Base-by-base conservation (phyloP, 2,329 filamentous ascomycete genomes). In the Zasmidium cellare region DNA sequence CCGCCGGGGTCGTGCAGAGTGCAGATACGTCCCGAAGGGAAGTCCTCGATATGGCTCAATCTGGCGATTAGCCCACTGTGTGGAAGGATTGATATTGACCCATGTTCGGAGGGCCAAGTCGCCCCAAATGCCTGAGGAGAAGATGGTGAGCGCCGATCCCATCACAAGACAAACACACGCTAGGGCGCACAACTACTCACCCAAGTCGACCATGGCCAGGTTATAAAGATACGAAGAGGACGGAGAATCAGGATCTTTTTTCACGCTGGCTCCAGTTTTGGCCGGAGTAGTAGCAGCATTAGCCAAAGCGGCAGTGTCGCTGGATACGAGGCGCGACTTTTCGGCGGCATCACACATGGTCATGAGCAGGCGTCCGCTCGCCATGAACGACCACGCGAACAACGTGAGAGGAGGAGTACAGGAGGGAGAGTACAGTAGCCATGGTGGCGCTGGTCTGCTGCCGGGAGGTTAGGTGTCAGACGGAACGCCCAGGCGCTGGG, bases 1-100 rank as follows among this genome's bases (percentile, higher is more conserved):
- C 52, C 70, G 63, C 25, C 66, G 55, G 6, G 68, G 69, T 18
- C 65, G 65, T 9, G 57, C 45, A 9, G 61, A 53, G 25, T 69
- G 69, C n/a, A 72, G 53, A 50, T 69, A 69, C 46, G 65, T 55
- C 9, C 69, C 69, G 53, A 71, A 72, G 2, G 70, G 70, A 9
- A 72, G 63, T 20, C 70, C 70, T 25, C 65, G 65, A 55, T 65
- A 68, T 20, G 66, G 67, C 49, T 69, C 70, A 24, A 67, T 62
- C n/a, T 69, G 59, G 46, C 61, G 57, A 41, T 69, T 69, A 3
- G 69, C 69, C 69, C 68, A 72, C n/a, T 68, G 64, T 20, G 65
- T 62, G 25, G 69, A 72, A 11, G 70, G 68, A 46, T 61, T 71
- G 48, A 69, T 59, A 38, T 69, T 66, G 22, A 69, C 63, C 49